phyloP scores from a whole-genome alignment of 176 grass and related monocot genomes.

The Avena sativa region DNA sequence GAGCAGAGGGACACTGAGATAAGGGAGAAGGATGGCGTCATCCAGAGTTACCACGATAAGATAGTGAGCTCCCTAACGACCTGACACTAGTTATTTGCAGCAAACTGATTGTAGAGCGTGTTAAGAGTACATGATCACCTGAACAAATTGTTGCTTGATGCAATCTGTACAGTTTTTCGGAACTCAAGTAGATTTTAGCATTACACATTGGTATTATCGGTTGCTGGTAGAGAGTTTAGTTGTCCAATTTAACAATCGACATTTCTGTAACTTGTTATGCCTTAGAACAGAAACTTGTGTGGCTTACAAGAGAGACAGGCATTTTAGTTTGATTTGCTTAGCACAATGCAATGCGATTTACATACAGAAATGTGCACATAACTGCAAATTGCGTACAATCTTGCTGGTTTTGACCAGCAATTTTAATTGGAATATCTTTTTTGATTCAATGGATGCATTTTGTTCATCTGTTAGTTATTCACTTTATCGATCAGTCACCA shows the following conservation, averaged over 20 bases:
- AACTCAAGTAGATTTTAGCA: background rate
- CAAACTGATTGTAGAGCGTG: background rate
- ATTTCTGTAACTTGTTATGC: no score
- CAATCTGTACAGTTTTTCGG: background rate
- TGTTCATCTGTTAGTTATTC: no score
- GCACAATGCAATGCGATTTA: no score
- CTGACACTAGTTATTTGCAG: slow-evolving; percentile 19
- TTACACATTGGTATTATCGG: background rate
- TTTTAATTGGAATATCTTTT: no score
- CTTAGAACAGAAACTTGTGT: no score
- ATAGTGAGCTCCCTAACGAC: slow-evolving; percentile 64
- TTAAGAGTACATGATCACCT: slow-evolving; percentile 1
- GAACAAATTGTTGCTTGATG: background rate
- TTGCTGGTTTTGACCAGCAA: no score
- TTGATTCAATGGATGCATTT: no score
- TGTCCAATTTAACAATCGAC: background rate
- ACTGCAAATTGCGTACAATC: no score
- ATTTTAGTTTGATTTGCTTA: no score
- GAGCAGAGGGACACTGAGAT: slow-evolving; percentile 86
- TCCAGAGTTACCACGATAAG: slow-evolving; percentile 88
- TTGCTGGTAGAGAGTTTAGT: background rate
- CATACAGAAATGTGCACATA: no score
- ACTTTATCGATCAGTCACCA: no score
- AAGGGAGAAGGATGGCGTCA: slow-evolving; percentile 77
- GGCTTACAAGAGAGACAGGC: no score